Base-by-base conservation (phyloP, 495 filamentous ascomycete genomes). In the Aspergillus nidulans region DNA sequence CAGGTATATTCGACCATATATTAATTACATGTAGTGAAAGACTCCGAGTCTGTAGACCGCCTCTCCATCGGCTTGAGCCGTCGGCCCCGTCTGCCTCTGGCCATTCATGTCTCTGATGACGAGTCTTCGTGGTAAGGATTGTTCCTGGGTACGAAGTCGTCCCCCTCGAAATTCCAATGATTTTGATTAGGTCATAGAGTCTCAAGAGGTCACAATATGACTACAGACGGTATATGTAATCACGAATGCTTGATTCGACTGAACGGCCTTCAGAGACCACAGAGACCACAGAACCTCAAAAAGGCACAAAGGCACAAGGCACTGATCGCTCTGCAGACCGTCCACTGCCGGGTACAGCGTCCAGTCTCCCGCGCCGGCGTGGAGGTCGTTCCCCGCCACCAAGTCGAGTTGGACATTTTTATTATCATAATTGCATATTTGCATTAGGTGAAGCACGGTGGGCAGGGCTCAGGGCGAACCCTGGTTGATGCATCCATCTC, bases 391-490 rank as follows among this genome's bases (percentile, higher is more conserved):
- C 23, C 45, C 54, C 24, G 42, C 34, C 58, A 59, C 59, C 64
- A 66, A 65, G 63, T 58, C 63, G 58, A 63, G 69, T 67, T 67
- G 67, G 67, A 68, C 67, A 69, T 63, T 64, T 69, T 68, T 71
- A n/a, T n/a, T n/a, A n/a, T n/a, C n/a, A n/a, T n/a, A n/a, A n/a
- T n/a, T n/a, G n/a, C n/a, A n/a, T n/a, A n/a, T n/a, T n/a, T n/a
- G n/a, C 70, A n/a, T n/a, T n/a, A n/a, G n/a, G n/a, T n/a, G n/a
- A n/a, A n/a, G n/a, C n/a, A n/a, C n/a, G n/a, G 70, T 71, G 71
- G 70, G 12, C 13, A 16, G n/a, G n/a, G 36, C 15, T 18, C 62
- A 67, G 57, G 63, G 63, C 64, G 64, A 72, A 74, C 64, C 67
- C 68, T 68, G 64, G 70, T 67, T 61, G 59, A 62, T 67, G 67